A percentile compares a stretch with the other conserved stretches of the same genome.
These are phyloP conservation scores for Eucalyptus regnans DNA, from an alignment of 345 rosid genomes.

Conservation along the genomic window DNA sequence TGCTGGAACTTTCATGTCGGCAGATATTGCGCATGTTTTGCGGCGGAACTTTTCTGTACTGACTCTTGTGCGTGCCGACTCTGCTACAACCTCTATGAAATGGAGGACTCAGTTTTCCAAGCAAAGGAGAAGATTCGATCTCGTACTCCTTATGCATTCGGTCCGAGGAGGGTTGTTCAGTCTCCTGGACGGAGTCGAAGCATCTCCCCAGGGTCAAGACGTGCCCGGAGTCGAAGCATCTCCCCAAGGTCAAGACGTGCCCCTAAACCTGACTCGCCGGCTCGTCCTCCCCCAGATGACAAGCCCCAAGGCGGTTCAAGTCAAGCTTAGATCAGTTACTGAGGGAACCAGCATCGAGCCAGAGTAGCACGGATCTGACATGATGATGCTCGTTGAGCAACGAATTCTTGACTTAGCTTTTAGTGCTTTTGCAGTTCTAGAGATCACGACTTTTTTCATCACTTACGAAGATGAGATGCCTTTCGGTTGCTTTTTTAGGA, in stretches of 20 bases:
- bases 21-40: slow-evolving; percentile 82
- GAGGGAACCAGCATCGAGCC: no score
- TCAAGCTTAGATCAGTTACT: no score
- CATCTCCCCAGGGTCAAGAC: neutral
- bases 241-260: neutral
- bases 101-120: slow-evolving; percentile 41
- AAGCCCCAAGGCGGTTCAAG: no score
- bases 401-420: no score
- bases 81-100: slow-evolving; percentile 58
- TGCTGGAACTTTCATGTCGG: neutral
- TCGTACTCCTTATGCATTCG: slow-evolving; percentile 75
- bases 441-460: no score
- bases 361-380: no score
- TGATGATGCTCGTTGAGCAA: no score
- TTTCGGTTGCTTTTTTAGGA: no score
- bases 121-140: slow-evolving; percentile 46
- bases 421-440: no score
- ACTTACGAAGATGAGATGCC: no score
- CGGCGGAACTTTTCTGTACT: slow-evolving; percentile 68
- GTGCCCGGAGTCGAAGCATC: neutral
- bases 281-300: no score
- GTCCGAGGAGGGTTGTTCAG: slow-evolving; percentile 57
- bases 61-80: slow-evolving; percentile 63
- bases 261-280: no score
- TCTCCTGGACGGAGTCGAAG: neutral